Evolutionary conservation across 2,329 filamentous ascomycete genomes (phyloP).

Genomic region (Leptodontidium sp.): DNA sequence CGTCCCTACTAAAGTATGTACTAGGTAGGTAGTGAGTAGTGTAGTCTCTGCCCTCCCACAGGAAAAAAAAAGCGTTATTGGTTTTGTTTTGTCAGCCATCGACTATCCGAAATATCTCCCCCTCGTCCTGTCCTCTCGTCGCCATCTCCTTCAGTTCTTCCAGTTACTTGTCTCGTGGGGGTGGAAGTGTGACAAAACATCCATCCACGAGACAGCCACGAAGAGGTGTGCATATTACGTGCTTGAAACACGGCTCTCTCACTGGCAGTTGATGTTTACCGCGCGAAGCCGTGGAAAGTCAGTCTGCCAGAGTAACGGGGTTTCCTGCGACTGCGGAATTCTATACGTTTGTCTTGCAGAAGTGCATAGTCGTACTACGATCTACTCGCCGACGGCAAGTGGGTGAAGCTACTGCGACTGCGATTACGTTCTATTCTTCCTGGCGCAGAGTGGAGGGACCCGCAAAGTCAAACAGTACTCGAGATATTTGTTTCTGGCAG

Average conservation of each 20-base stretch:
- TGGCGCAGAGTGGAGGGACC: background rate
- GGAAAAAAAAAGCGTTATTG: no score
- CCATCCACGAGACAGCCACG: background rate
- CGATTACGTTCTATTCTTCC: background rate
- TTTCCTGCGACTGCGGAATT: background rate
- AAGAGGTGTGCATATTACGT: conserved; percentile 36
- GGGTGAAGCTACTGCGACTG: background rate
- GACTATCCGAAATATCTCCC: background rate
- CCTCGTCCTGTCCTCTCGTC: background rate
- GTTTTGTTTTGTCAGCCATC: conserved; percentile 1
- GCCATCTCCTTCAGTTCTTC: background rate
- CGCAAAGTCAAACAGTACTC: background rate
- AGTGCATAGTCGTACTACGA: background rate
- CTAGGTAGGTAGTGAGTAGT: no score
- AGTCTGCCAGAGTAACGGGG: conserved; percentile 35
- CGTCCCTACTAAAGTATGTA: no score
- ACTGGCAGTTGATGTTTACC: conserved; percentile 11
- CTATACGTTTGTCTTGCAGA: background rate
- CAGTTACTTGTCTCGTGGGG: background rate
- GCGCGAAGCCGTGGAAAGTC: conserved; percentile 26
- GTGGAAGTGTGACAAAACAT: background rate
- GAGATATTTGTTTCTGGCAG: background rate
- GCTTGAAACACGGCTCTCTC: conserved; percentile 27
- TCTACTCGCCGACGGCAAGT: background rate
- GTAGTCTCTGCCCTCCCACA: no score